phyloP scores from a whole-genome alignment of 495 filamentous ascomycete genomes.

The Penicillium fimorum region DNA sequence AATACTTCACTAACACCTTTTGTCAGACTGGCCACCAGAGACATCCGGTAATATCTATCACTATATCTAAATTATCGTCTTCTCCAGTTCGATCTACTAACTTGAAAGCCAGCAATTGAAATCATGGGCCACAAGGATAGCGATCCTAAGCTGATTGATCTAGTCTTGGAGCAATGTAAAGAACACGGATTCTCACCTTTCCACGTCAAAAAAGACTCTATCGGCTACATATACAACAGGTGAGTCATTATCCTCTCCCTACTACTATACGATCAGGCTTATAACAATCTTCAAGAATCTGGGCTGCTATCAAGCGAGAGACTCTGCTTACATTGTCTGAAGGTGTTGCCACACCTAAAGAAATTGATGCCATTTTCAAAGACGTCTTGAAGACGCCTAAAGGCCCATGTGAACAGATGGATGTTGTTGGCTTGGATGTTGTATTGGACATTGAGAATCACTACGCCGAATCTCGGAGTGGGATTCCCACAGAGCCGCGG shows the following conservation, averaged over 20 bases:
- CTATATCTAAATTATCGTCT: neutral
- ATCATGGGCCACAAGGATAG: slow-evolving; percentile 39
- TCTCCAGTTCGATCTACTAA: neutral
- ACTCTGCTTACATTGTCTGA: slow-evolving; percentile 32
- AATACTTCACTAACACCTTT: neutral
- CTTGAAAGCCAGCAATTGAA: slow-evolving; percentile 30
- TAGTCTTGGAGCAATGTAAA: slow-evolving; percentile 26
- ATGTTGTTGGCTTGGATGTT: slow-evolving; percentile 41
- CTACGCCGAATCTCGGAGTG: slow-evolving; percentile 25
- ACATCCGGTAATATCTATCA: slow-evolving; percentile 27
- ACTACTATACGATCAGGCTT: neutral
- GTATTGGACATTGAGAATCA: slow-evolving; percentile 42
- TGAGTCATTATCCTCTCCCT: slow-evolving; percentile 1
- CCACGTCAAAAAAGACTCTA: slow-evolving; percentile 34
- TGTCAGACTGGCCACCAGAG: slow-evolving; percentile 42
- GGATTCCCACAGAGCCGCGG: slow-evolving; percentile 25
- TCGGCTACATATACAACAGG: slow-evolving; percentile 44
- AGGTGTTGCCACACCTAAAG: slow-evolving; percentile 33
- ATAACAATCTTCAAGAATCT: slow-evolving; percentile 26
- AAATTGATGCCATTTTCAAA: slow-evolving; percentile 43
- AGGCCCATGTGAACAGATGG: slow-evolving; percentile 43
- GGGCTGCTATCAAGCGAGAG: slow-evolving; percentile 45
- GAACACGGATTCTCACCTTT: slow-evolving; percentile 40
- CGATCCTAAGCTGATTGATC: slow-evolving; percentile 25
- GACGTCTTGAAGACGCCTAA: slow-evolving; percentile 35